Evolutionary conservation across 2,329 filamentous ascomycete genomes (phyloP).

Genomic region (Xylaria polymorpha): DNA sequence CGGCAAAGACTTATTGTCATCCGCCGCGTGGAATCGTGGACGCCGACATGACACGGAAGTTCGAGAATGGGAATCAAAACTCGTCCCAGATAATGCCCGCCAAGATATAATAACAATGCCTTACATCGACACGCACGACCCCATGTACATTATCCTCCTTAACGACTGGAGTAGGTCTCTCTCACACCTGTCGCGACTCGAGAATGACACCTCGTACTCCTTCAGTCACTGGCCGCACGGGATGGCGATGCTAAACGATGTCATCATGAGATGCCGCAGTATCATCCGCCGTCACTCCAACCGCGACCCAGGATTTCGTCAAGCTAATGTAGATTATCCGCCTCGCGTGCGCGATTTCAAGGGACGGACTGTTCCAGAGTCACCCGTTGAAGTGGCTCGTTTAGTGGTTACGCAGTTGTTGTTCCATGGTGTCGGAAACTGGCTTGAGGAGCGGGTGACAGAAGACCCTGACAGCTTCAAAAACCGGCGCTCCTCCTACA

Average conservation of each 20-base stretch:
- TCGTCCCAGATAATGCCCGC: neutral
- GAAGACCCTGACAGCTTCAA: no score
- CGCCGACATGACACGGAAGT: no score
- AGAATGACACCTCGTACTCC: neutral
- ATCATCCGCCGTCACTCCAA: neutral
- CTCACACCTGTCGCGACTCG: no score
- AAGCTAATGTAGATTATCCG: neutral
- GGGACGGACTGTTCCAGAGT: neutral
- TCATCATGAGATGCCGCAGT: neutral
- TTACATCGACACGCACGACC: neutral
- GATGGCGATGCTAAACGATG: neutral
- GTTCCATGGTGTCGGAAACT: neutral
- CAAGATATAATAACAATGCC: neutral
- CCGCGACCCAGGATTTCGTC: neutral
- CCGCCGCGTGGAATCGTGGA: neutral
- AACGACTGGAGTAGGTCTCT: neutral
- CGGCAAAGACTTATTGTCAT: no score
- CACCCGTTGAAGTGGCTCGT: neutral
- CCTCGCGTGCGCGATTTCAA: neutral
- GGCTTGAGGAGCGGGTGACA: no score
- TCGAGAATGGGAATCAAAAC: neutral
- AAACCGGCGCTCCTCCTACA: neutral
- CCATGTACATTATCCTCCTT: neutral
- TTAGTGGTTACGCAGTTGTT: neutral
- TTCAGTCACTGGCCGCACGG: neutral